Conservation (phyloP, 441 rosid species). For the Hura crepitans region DNA sequence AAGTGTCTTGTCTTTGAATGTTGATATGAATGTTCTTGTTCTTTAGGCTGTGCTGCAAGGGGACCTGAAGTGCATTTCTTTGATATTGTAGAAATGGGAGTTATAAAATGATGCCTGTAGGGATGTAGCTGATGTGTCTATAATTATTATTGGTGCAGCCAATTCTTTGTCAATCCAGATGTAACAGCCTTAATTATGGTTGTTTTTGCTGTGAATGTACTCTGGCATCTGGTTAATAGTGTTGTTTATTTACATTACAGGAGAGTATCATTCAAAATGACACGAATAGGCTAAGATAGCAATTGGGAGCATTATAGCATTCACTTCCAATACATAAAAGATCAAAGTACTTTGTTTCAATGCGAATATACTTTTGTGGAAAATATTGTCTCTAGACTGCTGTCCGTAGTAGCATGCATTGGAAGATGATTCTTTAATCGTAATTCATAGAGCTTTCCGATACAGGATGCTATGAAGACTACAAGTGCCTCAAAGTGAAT, state of each 20-base stretch:
- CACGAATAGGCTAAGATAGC: background rate
- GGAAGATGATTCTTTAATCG: background rate
- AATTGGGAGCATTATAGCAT: background rate
- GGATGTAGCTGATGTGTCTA: background rate
- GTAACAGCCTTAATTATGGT: background rate
- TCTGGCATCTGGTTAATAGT: background rate
- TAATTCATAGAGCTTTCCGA: conserved; percentile 5
- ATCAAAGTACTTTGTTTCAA: background rate
- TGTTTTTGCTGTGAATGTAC: background rate
- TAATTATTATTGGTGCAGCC: background rate
- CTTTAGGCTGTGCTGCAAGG: background rate
- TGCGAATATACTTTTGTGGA: background rate
- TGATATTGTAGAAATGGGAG: background rate
- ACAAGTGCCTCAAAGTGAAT: background rate
- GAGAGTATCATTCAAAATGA: background rate
- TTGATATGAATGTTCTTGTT: background rate
- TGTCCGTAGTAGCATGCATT: background rate
- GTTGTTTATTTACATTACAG: background rate
- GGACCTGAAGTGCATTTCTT: background rate
- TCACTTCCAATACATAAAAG: background rate
- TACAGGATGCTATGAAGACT: background rate
- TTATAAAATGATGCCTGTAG: background rate
- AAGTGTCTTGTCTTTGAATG: conserved; percentile 14
- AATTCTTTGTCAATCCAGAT: background rate
- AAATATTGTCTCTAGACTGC: background rate